Base-by-base conservation (phyloP, 192 early-diverging fungal species). In the Cetraspora pellucida region DNA sequence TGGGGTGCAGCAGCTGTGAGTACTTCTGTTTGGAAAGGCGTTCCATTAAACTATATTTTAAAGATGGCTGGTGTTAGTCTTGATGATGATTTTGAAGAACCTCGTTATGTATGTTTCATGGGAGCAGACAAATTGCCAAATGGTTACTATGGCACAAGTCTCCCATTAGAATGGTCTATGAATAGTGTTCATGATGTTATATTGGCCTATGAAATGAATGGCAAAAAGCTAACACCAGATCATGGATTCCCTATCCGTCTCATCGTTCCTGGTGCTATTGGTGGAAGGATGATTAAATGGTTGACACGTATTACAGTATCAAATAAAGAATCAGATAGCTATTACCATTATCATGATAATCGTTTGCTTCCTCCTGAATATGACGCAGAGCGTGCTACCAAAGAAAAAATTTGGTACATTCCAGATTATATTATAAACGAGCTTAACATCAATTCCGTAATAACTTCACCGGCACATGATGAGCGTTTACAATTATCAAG, bases 251-350 rank as follows among this genome's bases (percentile, higher is more conserved):
- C 96, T 6, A 77, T 95, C 8, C 93, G 96, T 17, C 87, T 91
- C 19, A 89, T 97, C 52, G 89, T 96, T 6, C 95, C 95, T 27
- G 96, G 96, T 2, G 83, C 90, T 73, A 95, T 97, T 46, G 96
- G 95, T 19, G 96, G 94, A 1, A 88, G 96, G 37, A 91, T 84
- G 77, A 91, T 96, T 78, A 97, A 97, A 75, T 96, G 93, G 93
- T 81, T 96, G 23, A 75, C 78, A 55, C 82, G 81, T 58, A 85
- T 96, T 31, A 85, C 79, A 7, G 84, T 93, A 37, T 79, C 85
- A 45, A 84, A 87, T 47, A 37, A 76, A 25, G 88, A 90, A 74
- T 91, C 92, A 11, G 78, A 77, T 23, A 89, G 85, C 77, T 87
- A 83, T 72, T 95, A 94, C 82, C 95, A 96, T 73, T 87, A 87